Conservation (phyloP, 1,284 basidiomycete species). For the Boletus semigastroideus region DNA sequence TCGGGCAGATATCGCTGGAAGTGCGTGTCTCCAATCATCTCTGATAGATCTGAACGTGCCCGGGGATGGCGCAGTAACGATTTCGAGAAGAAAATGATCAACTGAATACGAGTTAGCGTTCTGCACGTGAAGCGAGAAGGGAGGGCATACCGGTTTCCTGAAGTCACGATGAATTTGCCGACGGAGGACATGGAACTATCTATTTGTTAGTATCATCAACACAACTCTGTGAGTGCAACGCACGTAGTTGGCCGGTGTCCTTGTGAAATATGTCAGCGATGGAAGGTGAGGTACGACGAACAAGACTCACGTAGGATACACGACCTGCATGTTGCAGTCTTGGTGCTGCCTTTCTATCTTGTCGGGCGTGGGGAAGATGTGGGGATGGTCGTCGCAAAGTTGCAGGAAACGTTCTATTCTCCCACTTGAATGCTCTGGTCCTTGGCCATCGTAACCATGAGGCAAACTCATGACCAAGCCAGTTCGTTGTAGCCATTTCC, state of each 20-base stretch:
- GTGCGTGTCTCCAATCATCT: constrained; percentile 86
- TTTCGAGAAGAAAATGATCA: constrained; percentile 97
- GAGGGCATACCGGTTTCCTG: constrained; percentile 77
- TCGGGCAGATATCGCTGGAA: constrained; percentile 97
- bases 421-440: constrained; percentile 97
- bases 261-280: constrained; percentile 31
- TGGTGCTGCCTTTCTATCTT: constrained; percentile 96
- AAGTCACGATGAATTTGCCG: constrained; percentile 95
- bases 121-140: background rate
- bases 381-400: constrained; percentile 96
- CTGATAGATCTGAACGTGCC: constrained; percentile 83
- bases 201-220: constrained; percentile 2
- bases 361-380: constrained; percentile 85
- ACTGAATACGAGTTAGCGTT: constrained; percentile 38
- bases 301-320: constrained; percentile 82
- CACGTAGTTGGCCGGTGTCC: constrained; percentile 89
- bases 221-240: background rate
- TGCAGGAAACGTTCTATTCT: constrained; percentile 97
- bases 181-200: constrained; percentile 89
- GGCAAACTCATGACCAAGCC: constrained; percentile 92
- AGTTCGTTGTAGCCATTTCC: constrained; percentile 97
- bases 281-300: background rate
- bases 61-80: constrained; percentile 90
- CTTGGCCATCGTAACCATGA: constrained; percentile 99
- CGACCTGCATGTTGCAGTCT: constrained; percentile 99